Conservation (phyloP, 768 basidiomycete genomes). For the Clitopilus passeckerianus region DNA sequence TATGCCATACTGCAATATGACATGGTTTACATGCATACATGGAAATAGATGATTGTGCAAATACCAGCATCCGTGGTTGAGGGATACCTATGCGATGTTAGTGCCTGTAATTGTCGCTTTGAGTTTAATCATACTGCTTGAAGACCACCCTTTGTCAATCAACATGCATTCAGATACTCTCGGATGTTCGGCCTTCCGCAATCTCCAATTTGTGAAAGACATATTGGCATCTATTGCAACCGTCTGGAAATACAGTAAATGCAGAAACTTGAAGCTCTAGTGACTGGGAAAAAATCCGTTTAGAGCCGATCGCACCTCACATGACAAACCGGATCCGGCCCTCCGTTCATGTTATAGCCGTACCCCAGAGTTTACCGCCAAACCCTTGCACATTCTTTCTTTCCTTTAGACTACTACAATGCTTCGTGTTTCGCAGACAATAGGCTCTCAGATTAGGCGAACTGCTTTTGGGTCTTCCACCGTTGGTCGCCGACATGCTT, state of each 20-base stretch:
- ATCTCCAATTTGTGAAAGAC: neutral
- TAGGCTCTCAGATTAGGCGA: neutral
- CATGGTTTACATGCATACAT: constrained; percentile 31
- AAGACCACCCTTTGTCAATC: neutral
- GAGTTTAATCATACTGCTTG: too few relatives aligned
- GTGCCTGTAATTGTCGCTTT: too few relatives aligned
- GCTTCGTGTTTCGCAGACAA: neutral
- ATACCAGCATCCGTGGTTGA: neutral
- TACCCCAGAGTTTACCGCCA: neutral
- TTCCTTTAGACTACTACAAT: neutral
- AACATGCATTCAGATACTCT: neutral
- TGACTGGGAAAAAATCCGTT: neutral
- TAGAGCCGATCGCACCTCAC: neutral
- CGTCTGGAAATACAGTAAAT: neutral
- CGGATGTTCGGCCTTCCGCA: neutral
- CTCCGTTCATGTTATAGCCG: neutral
- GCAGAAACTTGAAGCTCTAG: neutral
- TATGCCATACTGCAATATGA: constrained; percentile 44
- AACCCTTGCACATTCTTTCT: neutral
- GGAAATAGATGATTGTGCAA: constrained; percentile 11
- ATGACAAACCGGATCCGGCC: neutral
- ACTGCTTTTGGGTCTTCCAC: neutral
- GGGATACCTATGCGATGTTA: too few relatives aligned
- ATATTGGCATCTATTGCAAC: neutral
- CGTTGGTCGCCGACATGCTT: constrained; percentile 19